phyloP scores from a whole-genome alignment of 805 yeast genomes.

The Metschnikowia aberdeeniae region DNA sequence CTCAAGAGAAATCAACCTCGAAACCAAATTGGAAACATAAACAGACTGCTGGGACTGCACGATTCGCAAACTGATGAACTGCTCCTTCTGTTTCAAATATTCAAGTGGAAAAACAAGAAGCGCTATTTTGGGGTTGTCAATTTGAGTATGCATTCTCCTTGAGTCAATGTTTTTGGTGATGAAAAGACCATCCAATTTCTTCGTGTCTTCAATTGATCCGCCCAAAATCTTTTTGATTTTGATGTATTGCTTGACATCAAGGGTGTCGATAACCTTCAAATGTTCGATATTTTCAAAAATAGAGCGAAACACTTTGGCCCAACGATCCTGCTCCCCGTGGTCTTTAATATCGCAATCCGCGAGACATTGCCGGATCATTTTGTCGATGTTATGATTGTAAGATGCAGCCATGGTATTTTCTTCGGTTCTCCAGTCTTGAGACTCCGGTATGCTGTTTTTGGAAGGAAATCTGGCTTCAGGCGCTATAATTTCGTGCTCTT shows the following conservation, averaged over 20 bases:
- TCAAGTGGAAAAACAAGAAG: conserved; percentile 87
- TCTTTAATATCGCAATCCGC: conserved; percentile 53
- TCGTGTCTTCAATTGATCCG: conserved; percentile 57
- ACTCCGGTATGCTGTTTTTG: background rate
- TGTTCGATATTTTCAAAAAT: conserved; percentile 53
- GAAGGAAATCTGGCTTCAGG: background rate
- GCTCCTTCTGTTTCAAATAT: conserved; percentile 71
- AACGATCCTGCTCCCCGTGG: conserved; percentile 36
- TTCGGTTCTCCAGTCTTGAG: background rate
- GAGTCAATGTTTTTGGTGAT: conserved; percentile 82
- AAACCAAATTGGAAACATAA: conserved; percentile 74
- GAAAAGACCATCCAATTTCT: conserved; percentile 69
- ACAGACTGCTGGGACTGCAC: conserved; percentile 85
- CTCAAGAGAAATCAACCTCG: conserved; percentile 66
- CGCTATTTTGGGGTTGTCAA: conserved; percentile 70
- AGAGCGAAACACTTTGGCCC: conserved; percentile 54
- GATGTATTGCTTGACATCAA: conserved; percentile 84
- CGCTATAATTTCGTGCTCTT: background rate
- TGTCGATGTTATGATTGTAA: conserved; percentile 44
- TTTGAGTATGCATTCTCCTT: conserved; percentile 64
- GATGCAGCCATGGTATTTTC: conserved; percentile 7
- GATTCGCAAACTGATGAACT: conserved; percentile 76
- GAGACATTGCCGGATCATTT: conserved; percentile 55
- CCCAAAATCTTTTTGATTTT: conserved; percentile 85
- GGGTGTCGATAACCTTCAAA: conserved; percentile 65